Evolutionary conservation across 768 basidiomycete genomes (phyloP).

Genomic region (Tylopilus vinaceipallidus): DNA sequence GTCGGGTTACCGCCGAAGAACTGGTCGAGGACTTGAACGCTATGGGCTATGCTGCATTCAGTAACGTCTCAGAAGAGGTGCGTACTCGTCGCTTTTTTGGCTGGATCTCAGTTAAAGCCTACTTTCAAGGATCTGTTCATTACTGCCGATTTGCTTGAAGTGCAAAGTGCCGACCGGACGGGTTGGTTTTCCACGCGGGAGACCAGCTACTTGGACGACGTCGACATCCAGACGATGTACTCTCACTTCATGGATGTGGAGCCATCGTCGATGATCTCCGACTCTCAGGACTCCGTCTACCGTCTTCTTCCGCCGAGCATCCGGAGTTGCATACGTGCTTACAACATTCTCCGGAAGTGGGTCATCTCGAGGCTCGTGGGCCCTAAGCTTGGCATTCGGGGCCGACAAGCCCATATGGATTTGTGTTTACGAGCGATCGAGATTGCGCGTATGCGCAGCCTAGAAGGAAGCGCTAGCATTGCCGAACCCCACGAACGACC

Average conservation of each 20-base stretch:
- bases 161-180: slow-evolving; percentile 73
- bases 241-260: slow-evolving; percentile 70
- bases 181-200: slow-evolving; percentile 75
- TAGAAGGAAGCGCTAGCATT: slow-evolving; percentile 37
- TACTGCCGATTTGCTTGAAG: slow-evolving; percentile 75
- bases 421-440: slow-evolving; percentile 70
- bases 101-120: slow-evolving; percentile 5
- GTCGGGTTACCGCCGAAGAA: slow-evolving; percentile 60
- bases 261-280: slow-evolving; percentile 69
- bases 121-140: slow-evolving; percentile 66
- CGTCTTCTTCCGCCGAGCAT: slow-evolving; percentile 73
- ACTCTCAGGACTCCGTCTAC: slow-evolving; percentile 68
- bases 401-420: slow-evolving; percentile 72
- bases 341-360: slow-evolving; percentile 78
- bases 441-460: slow-evolving; percentile 61
- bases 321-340: slow-evolving; percentile 74
- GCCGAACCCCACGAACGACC: slow-evolving; percentile 51
- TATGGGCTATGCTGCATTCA: slow-evolving; percentile 72
- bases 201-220: slow-evolving; percentile 49
- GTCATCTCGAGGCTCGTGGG: slow-evolving; percentile 66
- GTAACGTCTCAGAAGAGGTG: slow-evolving; percentile 78
- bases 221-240: slow-evolving; percentile 81
- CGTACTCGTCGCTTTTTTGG: slow-evolving; percentile 9
- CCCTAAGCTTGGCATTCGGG: slow-evolving; percentile 58
- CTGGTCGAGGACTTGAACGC: slow-evolving; percentile 78